These are phyloP conservation scores for Daldinia loculata DNA, from an alignment of 495 filamentous ascomycete genomes.

Conservation along the genomic window DNA sequence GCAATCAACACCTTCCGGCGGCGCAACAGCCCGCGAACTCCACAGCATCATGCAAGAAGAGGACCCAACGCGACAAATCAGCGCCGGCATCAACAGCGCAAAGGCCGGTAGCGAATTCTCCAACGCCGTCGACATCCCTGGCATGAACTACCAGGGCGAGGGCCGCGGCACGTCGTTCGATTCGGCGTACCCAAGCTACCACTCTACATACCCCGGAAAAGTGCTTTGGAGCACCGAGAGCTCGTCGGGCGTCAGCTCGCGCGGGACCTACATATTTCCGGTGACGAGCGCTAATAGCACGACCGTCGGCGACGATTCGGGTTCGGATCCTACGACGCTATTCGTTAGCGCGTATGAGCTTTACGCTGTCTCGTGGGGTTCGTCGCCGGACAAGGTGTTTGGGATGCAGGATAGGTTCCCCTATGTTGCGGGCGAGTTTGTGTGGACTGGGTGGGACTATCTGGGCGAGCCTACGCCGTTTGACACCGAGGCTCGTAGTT, in stretches of 20 bases:
- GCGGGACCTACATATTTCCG: conserved; percentile 61
- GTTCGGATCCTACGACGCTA: conserved; percentile 37
- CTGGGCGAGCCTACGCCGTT: conserved; percentile 60
- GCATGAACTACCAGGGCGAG: conserved; percentile 63
- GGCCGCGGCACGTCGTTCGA: conserved; percentile 47
- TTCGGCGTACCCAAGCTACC: conserved; percentile 51
- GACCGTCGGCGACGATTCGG: conserved; percentile 34
- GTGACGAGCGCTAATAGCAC: conserved; percentile 50
- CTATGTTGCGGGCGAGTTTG: conserved; percentile 59
- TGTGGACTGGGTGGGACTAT: conserved; percentile 63
- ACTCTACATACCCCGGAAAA: conserved; percentile 52
- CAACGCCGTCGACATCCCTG: conserved; percentile 52
- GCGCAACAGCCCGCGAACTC: conserved; percentile 44
- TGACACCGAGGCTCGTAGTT: conserved; percentile 51
- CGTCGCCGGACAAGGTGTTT: conserved; percentile 60
- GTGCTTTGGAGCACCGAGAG: conserved; percentile 57
- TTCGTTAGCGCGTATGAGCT: conserved; percentile 60
- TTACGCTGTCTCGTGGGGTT: conserved; percentile 52
- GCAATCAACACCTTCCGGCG: conserved; percentile 46
- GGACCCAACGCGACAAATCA: conserved; percentile 52
- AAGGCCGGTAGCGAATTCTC: conserved; percentile 44
- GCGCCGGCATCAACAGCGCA: conserved; percentile 54
- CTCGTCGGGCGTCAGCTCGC: conserved; percentile 52
- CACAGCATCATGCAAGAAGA: conserved; percentile 49
- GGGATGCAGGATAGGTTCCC: conserved; percentile 52